Conservation (phyloP, 2,329 filamentous ascomycete species). For the Aureobasidium subglaciale region DNA sequence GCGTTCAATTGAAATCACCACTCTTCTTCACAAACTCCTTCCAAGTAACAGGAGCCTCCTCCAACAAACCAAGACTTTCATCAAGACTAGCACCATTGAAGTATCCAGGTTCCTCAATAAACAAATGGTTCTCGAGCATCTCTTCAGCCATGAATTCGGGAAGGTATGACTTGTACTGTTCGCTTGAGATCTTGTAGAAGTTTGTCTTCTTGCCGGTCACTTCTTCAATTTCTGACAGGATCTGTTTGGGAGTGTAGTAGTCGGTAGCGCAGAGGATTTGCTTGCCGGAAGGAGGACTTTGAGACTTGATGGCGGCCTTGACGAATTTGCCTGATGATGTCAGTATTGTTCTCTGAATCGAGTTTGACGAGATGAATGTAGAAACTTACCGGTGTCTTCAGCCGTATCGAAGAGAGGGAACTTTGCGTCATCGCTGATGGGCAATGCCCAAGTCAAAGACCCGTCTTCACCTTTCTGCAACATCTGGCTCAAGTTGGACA, state of each 20-base stretch:
- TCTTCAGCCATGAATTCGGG: slow-evolving; percentile 23
- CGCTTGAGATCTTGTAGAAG: slow-evolving; percentile 22
- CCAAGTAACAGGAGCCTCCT: not conserved
- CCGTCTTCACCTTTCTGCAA: slow-evolving; percentile 18
- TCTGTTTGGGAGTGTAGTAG: slow-evolving; percentile 26
- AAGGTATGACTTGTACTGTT: slow-evolving; percentile 22
- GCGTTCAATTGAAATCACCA: not conserved
- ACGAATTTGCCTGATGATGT: slow-evolving; percentile 25
- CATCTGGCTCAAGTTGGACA: slow-evolving; percentile 13
- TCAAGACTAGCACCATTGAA: slow-evolving; percentile 17
- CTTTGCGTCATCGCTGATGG: slow-evolving; percentile 22
- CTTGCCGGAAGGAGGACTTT: no score
- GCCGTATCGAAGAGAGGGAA: slow-evolving; percentile 24
- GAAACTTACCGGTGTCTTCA: slow-evolving; percentile 23
- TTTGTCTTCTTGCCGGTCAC: slow-evolving; percentile 21
- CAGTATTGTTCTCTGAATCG: no score
- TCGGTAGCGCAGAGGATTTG: slow-evolving; percentile 22
- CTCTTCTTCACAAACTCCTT: slow-evolving; percentile 5
- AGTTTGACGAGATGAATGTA: no score
- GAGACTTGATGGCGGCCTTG: slow-evolving; percentile 20
- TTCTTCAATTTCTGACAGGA: slow-evolving; percentile 21
- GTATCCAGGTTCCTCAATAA: slow-evolving; percentile 24
- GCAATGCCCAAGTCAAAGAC: slow-evolving; percentile 20
- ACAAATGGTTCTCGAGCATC: slow-evolving; percentile 25
- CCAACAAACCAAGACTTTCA: not conserved